These are phyloP conservation scores for Spizellomyces punctatus DNA, from an alignment of 192 early-diverging fungal genomes.

Conservation along the genomic window DNA sequence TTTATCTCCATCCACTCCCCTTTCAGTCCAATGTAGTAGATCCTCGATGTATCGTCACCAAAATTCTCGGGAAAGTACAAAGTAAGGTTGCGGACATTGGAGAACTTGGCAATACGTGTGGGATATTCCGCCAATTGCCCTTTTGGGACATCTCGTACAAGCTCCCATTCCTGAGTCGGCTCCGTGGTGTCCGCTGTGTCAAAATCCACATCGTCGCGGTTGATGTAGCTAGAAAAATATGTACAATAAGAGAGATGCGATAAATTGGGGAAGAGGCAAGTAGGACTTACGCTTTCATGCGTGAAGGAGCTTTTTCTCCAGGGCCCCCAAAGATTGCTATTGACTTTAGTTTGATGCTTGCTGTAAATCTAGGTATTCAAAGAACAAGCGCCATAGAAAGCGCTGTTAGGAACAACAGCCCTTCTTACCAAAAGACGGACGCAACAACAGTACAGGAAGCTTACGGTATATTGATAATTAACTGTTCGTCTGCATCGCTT, in stretches of 20 bases:
- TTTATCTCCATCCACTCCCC: slow-evolving; percentile 66
- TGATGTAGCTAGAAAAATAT: slow-evolving; percentile 67
- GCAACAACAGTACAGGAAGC: slow-evolving; percentile 26
- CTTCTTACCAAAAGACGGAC: background rate
- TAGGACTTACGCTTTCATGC: slow-evolving; percentile 74
- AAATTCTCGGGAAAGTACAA: slow-evolving; percentile 82
- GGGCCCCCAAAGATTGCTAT: slow-evolving; percentile 75
- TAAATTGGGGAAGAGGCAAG: background rate
- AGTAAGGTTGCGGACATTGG: slow-evolving; percentile 74
- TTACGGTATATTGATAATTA: slow-evolving; percentile 87
- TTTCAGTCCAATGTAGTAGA: slow-evolving; percentile 86
- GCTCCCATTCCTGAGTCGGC: slow-evolving; percentile 83
- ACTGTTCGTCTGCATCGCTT: slow-evolving; percentile 88
- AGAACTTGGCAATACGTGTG: slow-evolving; percentile 37
- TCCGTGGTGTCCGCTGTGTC: slow-evolving; percentile 67
- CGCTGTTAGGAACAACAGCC: too few species aligned
- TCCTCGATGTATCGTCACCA: slow-evolving; percentile 72
- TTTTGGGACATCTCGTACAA: slow-evolving; percentile 67
- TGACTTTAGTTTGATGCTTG: slow-evolving; percentile 85
- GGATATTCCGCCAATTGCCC: slow-evolving; percentile 51
- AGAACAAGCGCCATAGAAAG: too few species aligned
- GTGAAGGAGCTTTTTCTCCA: slow-evolving; percentile 61
- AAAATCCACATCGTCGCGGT: slow-evolving; percentile 91
- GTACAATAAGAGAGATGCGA: background rate
- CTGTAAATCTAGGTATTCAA: slow-evolving; percentile 69